Base-by-base conservation (phyloP, 805 yeast species). In the Candida xiaguanensis region DNA sequence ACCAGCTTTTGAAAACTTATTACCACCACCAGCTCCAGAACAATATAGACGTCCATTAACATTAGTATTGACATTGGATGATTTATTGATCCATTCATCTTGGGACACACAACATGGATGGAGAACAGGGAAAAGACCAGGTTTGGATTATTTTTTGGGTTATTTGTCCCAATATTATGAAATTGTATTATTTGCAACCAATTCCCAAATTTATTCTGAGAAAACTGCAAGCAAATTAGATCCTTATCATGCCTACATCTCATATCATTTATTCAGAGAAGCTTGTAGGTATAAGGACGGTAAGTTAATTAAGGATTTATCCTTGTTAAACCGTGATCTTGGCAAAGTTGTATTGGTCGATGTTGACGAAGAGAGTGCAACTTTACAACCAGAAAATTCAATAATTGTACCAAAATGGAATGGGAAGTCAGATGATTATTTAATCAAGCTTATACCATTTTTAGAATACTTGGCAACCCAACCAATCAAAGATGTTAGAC, bases 61-160 rank as follows among this genome's bases (percentile, higher is more conserved):
- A 3, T 71, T 93, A 48, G 97, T 93, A 6, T 62, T 93, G 51
- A 82, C 86, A 22, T 74, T 93, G 54, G 99, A 93, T 53, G 99
- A 93, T 55, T 68, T 93, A 44, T 74, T 93, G 56, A 78, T 91
- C 41, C 96, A 93, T 61, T 81, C 95, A 28, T 86, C 84, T 46
- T 93, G 99, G 99, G 77, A 86, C 41, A 78, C 87, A 50, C 80
- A 86, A 62, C 74, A 79, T 58, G 99, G 99, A 39, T 93, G 99
- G 99, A 82, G 93, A 68, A 91, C 97, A 12, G 98, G 96, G 22
- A 93, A 93, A 73, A 87, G 99, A 70, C 98, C 99, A 24, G 99
- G 99, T 46, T 81, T 88, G 45, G 99, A 95, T 63, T 93, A 93
- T 71, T 93, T 93, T 67, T 70, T 93, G 58, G 96, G 95, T 20